Evolutionary conservation across 1,139 yeast species (phyloP), one percentile per base, ranked within the genome.

Genomic region (Blastobotrys aristatus): DNA sequence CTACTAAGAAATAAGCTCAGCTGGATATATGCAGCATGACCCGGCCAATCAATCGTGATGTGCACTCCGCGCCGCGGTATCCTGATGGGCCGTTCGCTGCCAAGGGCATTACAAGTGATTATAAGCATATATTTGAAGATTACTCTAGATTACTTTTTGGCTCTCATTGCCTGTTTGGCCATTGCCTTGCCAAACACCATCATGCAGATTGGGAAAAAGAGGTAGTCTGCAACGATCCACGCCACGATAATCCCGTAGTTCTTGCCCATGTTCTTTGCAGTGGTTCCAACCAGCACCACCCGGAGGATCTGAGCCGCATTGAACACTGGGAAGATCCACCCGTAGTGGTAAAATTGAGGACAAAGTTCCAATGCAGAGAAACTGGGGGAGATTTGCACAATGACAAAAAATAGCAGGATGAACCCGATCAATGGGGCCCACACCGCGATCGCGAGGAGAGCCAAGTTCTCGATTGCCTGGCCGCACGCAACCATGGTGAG

Each of bases 321-420:
- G 59, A 75, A 77, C 57, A 83, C 72, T 0, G 90, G 90, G 67
- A 80, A 66, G 26, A 77, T 82, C 59, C 80, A 80, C 6, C 89
- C 88, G 62, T 76, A 80, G 43, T 79, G 65, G 63, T 74, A 84
- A 53, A 82, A 79, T 20, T 62, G 57, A 2, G 79, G 78, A 32
- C 70, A 63, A 43, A 83, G 63, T 2, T 70, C 80, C 57, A 82
- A 60, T 2, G 89, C 82, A 32, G 76, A 72, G 60, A 82, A 80
- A 0, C 85, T 74, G 8, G 84, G 77, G 0, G 87, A 68, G 34
- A 82, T 73, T 56, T 82, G 82, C 40, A 72, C 47, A 46, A 82
- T 75, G 57, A 81, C 80, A 75, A 79, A 78, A 50, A 75, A 71
- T 53, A 81, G 70, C 61, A 83, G 68, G 85, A 87, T 82, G 42